These are phyloP conservation scores for Lachancea fermentati DNA, from an alignment of 805 yeast genomes.

Conservation along the genomic window DNA sequence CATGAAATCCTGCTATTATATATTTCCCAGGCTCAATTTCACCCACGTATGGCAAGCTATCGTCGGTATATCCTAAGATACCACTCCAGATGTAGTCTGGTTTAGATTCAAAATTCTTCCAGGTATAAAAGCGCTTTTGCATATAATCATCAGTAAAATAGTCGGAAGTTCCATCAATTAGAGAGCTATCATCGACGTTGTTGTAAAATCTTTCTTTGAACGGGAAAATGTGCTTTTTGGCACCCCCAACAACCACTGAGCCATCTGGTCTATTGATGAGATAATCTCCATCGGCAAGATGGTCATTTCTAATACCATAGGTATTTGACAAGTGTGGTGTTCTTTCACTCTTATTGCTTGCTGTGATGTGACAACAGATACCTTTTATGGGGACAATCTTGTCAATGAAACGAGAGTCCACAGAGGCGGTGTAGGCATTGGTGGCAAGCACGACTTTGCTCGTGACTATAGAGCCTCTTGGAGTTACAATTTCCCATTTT, in stretches of 20 bases:
- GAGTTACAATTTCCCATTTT: background rate
- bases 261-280: conserved; percentile 39
- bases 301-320: conserved; percentile 27
- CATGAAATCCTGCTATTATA: conserved; percentile 44
- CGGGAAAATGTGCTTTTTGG: conserved; percentile 10
- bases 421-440: conserved; percentile 24
- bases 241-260: conserved; percentile 34
- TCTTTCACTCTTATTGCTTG: conserved; percentile 15
- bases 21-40: conserved; percentile 33
- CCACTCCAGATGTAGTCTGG: conserved; percentile 39
- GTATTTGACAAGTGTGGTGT: conserved; percentile 36
- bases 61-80: conserved; percentile 42
- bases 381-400: conserved; percentile 36
- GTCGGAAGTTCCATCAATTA: conserved; percentile 20
- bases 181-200: conserved; percentile 33
- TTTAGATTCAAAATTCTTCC: conserved; percentile 27
- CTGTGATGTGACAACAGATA: conserved; percentile 27
- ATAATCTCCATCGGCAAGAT: conserved; percentile 29
- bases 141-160: conserved; percentile 28
- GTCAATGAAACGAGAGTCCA: conserved; percentile 24
- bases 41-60: conserved; percentile 40
- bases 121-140: conserved; percentile 30
- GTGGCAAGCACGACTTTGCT: conserved; percentile 2
- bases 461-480: background rate
- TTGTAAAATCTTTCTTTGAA: conserved; percentile 23